These are phyloP conservation scores for Penicillium concentricum DNA, from an alignment of 2,329 filamentous ascomycete genomes.

Conservation along the genomic window DNA sequence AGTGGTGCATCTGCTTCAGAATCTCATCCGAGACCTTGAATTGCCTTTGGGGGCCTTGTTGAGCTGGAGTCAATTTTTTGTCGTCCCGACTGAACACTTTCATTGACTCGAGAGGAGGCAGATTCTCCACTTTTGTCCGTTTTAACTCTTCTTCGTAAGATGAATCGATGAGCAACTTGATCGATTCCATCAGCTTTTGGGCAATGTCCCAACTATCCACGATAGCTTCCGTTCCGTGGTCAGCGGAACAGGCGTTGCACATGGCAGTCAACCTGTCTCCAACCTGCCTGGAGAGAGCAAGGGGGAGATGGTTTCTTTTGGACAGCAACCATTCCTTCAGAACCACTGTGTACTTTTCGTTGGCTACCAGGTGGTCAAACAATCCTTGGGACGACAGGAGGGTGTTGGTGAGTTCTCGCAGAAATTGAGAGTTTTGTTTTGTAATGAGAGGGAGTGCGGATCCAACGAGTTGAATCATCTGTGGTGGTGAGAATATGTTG, in stretches of 20 bases:
- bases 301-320: slow-evolving; percentile 7
- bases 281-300: neutral
- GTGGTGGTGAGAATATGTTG: slow-evolving; percentile 1
- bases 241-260: slow-evolving; percentile 9
- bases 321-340: slow-evolving; percentile 10
- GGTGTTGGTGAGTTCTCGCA: neutral
- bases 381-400: slow-evolving; percentile 1
- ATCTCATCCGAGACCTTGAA: slow-evolving; percentile 3
- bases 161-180: neutral
- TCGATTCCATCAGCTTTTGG: neutral
- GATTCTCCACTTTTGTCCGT: neutral
- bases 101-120: slow-evolving; percentile 7
- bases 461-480: slow-evolving; percentile 8
- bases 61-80: slow-evolving; percentile 4
- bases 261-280: slow-evolving; percentile 6
- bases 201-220: slow-evolving; percentile 2
- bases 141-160: neutral
- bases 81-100: slow-evolving; percentile 4
- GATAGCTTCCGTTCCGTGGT: slow-evolving; percentile 3
- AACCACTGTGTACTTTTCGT: slow-evolving; percentile 4
- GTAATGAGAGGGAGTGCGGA: slow-evolving; percentile 9
- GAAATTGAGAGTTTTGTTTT: neutral
- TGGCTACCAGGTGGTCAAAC: slow-evolving; percentile 8
- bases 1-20: neutral
- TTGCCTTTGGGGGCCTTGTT: neutral